These are phyloP conservation scores for Biscogniauxia sp. DNA, from an alignment of 2,329 filamentous ascomycete genomes.

Conservation along the genomic window DNA sequence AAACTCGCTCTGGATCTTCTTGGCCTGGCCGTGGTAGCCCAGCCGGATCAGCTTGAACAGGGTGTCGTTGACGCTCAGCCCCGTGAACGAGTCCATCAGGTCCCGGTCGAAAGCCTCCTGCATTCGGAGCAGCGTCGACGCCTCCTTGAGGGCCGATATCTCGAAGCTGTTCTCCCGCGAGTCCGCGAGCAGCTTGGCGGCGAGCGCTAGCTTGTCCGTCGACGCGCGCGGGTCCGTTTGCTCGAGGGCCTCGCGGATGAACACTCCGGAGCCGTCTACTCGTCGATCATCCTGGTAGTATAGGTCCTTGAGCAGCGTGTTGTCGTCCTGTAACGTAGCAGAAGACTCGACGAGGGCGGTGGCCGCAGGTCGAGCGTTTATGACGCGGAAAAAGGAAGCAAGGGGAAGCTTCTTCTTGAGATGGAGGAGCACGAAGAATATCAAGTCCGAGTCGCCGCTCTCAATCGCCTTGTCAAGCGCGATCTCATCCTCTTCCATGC, in stretches of 20 bases:
- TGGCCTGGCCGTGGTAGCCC: constrained; percentile 79
- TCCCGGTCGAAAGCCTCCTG: constrained; percentile 88
- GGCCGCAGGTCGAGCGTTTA: constrained; percentile 81
- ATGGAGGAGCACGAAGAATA: constrained; percentile 84
- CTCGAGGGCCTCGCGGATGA: constrained; percentile 77
- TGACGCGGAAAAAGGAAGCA: constrained; percentile 86
- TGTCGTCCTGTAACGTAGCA: constrained; percentile 67
- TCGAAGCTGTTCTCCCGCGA: constrained; percentile 77
- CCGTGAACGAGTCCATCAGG: constrained; percentile 71
- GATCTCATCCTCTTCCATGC: constrained; percentile 93
- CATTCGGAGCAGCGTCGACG: constrained; percentile 73
- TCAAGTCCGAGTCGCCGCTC: constrained; percentile 88
- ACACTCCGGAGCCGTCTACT: constrained; percentile 81
- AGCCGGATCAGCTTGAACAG: constrained; percentile 82
- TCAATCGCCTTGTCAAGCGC: constrained; percentile 96
- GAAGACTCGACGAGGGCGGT: constrained; percentile 86
- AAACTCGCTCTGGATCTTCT: constrained; percentile 88
- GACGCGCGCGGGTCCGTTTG: constrained; percentile 69
- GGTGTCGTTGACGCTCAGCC: constrained; percentile 86
- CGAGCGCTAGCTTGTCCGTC: constrained; percentile 84
- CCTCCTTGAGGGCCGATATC: constrained; percentile 74
- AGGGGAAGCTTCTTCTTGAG: constrained; percentile 88
- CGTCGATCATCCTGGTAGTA: constrained; percentile 97
- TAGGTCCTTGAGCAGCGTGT: constrained; percentile 84
- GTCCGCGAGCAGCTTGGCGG: constrained; percentile 78